Percentiles rank a stretch among this genome's conserved stretches.
Evolutionary conservation across 306 rosid genomes (phyloP).

Genomic region (Vigna radiata): DNA sequence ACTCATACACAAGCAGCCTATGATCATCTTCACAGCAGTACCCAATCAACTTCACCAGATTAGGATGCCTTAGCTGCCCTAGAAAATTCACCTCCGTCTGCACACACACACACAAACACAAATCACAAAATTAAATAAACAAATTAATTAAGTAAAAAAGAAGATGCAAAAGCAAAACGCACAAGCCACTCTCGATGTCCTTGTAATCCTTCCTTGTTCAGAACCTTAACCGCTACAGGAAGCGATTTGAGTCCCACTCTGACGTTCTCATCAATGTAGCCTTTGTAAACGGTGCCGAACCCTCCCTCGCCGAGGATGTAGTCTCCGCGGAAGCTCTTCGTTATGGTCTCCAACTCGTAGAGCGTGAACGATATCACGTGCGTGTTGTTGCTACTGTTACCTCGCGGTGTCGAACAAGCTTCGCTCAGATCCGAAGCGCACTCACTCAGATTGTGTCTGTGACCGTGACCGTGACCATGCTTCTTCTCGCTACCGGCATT

Average conservation of each 20-base stretch:
- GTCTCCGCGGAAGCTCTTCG: conserved; percentile 94
- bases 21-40: conserved; percentile 99
- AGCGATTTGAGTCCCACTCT: conserved; percentile 96
- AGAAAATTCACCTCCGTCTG: conserved; percentile 98
- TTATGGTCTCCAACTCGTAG: conserved; percentile 92
- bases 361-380: conserved; percentile 93
- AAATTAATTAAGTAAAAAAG: background rate
- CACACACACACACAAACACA: background rate
- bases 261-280: conserved; percentile 96
- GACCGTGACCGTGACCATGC: conserved; percentile 55
- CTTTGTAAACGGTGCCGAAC: conserved; percentile 95
- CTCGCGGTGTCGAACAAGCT: conserved; percentile 80
- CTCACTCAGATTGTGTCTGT: conserved; percentile 47
- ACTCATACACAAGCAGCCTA: conserved; percentile 93
- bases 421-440: conserved; percentile 96
- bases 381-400: conserved; percentile 72
- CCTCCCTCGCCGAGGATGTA: conserved; percentile 98
- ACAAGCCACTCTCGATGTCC: conserved; percentile 99
- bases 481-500: conserved; percentile 44
- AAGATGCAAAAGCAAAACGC: conserved; percentile 21
- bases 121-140: background rate
- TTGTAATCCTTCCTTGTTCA: conserved; percentile 95
- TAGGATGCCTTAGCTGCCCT: conserved; percentile 96
- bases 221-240: conserved; percentile 95
- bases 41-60: conserved; percentile 96